A percentile compares a stretch with the other conserved stretches of the same genome.
phyloP scores from a whole-genome alignment of 345 rosid species.

The Salix exigua region DNA sequence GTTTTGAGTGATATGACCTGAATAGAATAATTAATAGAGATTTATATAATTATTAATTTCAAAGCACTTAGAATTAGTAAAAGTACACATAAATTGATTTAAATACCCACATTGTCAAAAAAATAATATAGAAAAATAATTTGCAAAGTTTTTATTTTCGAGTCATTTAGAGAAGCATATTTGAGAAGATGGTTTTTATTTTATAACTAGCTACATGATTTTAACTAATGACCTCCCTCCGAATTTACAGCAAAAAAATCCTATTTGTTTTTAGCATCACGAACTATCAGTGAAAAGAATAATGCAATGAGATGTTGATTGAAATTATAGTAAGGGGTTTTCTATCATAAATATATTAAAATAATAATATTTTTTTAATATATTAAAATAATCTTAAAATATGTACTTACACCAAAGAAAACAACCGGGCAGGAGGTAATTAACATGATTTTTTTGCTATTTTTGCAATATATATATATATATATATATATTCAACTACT shows the following conservation, averaged over 20 bases:
- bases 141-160: neutral
- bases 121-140: neutral
- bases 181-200: neutral
- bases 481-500: too few relatives aligned
- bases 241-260: too few relatives aligned
- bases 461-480: neutral
- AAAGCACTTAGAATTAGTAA: fast-evolving
- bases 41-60: too few relatives aligned
- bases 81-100: fast-evolving
- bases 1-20: too few relatives aligned
- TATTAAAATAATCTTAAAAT: too few relatives aligned
- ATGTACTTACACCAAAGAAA: neutral
- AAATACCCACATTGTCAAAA: too few relatives aligned
- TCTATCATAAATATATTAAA: too few relatives aligned
- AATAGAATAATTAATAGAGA: too few relatives aligned
- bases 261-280: too few relatives aligned
- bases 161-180: neutral
- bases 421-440: neutral
- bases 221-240: neutral
- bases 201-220: neutral
- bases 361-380: too few relatives aligned
- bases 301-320: neutral
- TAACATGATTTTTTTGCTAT: neutral
- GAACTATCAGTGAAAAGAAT: neutral
- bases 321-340: too few relatives aligned